phyloP scores from a whole-genome alignment of 2,329 filamentous ascomycete genomes.

The Pseudonectria buxi region DNA sequence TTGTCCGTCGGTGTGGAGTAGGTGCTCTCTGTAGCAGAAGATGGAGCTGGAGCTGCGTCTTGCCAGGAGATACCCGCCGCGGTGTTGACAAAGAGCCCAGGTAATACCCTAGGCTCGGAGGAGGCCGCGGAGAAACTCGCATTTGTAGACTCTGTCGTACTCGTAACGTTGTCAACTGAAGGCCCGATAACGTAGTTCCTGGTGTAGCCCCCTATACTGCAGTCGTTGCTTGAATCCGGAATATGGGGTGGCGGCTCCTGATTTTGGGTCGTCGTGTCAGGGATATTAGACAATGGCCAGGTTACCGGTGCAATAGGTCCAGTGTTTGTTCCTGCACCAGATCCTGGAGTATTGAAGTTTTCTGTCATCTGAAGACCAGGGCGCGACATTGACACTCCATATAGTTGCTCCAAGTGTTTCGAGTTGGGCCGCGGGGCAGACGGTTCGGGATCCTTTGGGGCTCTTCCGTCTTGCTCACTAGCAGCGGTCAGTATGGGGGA shows the following conservation, averaged over 20 bases:
- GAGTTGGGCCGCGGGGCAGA: slow-evolving; percentile 9
- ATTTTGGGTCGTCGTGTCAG: slow-evolving; percentile 6
- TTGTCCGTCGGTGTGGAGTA: slow-evolving; percentile 41
- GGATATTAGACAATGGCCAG: slow-evolving; percentile 17
- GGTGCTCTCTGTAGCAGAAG: slow-evolving; percentile 40
- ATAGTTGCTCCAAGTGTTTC: slow-evolving; percentile 11
- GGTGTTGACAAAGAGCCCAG: slow-evolving; percentile 15
- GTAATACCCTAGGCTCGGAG: slow-evolving; percentile 16
- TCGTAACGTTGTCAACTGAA: slow-evolving; percentile 10
- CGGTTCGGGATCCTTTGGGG: slow-evolving; percentile 2
- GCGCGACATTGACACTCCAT: slow-evolving; percentile 8
- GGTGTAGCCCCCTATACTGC: slow-evolving; percentile 13
- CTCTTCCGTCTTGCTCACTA: slow-evolving; percentile 16
- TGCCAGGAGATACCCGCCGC: slow-evolving; percentile 21
- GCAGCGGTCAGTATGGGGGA: slow-evolving; percentile 8
- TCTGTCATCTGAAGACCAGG: slow-evolving; percentile 15
- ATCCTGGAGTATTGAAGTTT: slow-evolving; percentile 6
- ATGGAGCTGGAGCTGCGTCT: slow-evolving; percentile 36
- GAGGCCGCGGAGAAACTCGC: slow-evolving; percentile 11
- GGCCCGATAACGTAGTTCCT: slow-evolving; percentile 18
- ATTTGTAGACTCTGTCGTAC: slow-evolving; percentile 8
- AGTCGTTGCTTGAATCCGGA: slow-evolving; percentile 12
- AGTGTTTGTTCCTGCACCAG: slow-evolving; percentile 6
- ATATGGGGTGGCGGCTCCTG: slow-evolving; percentile 10
- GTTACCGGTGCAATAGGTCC: slow-evolving; percentile 9